Evolutionary conservation across 768 basidiomycete genomes (phyloP).

Genomic region (Trametes cinnabarina): DNA sequence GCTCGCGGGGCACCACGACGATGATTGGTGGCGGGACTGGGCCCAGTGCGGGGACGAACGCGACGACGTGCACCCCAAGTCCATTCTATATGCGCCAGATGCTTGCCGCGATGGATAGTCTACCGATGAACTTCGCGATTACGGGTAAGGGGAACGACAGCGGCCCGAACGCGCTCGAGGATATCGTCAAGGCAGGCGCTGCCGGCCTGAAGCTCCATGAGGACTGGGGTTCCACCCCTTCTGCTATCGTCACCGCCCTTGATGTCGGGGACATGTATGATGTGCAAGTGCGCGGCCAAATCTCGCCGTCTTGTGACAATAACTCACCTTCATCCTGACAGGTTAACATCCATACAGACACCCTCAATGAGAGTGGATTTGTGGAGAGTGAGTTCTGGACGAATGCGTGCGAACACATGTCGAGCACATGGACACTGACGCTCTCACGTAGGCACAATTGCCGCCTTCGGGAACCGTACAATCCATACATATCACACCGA

Average conservation of each 20-base stretch:
- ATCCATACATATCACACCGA: conserved; percentile 98
- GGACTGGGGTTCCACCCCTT: conserved; percentile 94
- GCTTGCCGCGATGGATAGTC: conserved; percentile 86
- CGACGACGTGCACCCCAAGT: conserved; percentile 93
- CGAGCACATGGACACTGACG: conserved; percentile 6
- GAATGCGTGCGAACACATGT: too few relatives aligned
- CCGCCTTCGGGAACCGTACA: conserved; percentile 83
- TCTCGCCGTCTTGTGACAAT: background rate
- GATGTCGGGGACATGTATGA: conserved; percentile 88
- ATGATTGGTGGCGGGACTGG: conserved; percentile 97
- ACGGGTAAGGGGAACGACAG: conserved; percentile 98
- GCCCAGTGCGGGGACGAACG: conserved; percentile 83
- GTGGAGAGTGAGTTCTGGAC: conserved; percentile 69
- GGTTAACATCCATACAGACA: conserved; percentile 97
- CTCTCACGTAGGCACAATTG: conserved; percentile 67
- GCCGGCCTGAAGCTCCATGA: conserved; percentile 94
- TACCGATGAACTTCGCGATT: conserved; percentile 91
- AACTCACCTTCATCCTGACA: conserved; percentile 21
- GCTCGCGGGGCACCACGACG: conserved; percentile 82
- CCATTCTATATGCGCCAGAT: conserved; percentile 88
- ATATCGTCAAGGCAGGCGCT: conserved; percentile 81
- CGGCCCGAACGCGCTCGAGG: conserved; percentile 68
- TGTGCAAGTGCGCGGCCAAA: conserved; percentile 64
- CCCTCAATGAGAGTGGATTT: conserved; percentile 95
- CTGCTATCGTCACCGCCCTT: conserved; percentile 71